Percentiles rank a stretch among this genome's conserved stretches.
These are phyloP conservation scores for Seiridium cupressi DNA, from an alignment of 2,329 filamentous ascomycete genomes.

Conservation along the genomic window DNA sequence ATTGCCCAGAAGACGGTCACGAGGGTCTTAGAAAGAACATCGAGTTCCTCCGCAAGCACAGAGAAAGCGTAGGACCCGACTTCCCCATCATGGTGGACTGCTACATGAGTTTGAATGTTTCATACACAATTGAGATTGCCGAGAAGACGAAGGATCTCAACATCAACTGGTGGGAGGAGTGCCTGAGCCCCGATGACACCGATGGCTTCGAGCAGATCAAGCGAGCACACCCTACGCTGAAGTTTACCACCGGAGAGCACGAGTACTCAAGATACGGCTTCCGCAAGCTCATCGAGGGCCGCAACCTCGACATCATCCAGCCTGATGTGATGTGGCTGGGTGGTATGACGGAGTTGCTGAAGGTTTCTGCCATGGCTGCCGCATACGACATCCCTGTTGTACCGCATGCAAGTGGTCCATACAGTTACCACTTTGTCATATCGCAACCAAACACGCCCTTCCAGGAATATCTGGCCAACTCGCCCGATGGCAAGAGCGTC, in stretches of 20 bases:
- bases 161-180: constrained; percentile 98
- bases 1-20: constrained; percentile 83
- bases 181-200: constrained; percentile 84
- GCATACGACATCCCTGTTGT: constrained; percentile 95
- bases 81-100: constrained; percentile 95
- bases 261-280: constrained; percentile 94
- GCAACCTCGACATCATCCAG: constrained; percentile 91
- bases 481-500: constrained; percentile 84
- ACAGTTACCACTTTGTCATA: constrained; percentile 95
- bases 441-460: constrained; percentile 92
- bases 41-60: constrained; percentile 81
- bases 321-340: constrained; percentile 98
- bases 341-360: constrained; percentile 87
- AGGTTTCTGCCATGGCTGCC: constrained; percentile 82
- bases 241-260: constrained; percentile 95
- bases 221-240: constrained; percentile 82
- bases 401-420: constrained; percentile 90
- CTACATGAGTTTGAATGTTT: constrained; percentile 93
- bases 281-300: constrained; percentile 87
- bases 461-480: constrained; percentile 95
- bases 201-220: constrained; percentile 90
- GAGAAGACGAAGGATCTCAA: constrained; percentile 73
- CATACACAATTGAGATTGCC: constrained; percentile 89
- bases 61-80: constrained; percentile 80
- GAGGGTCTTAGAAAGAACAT: constrained; percentile 84